phyloP scores from a whole-genome alignment of 768 basidiomycete species.

The Rhodotorula diobovata region DNA sequence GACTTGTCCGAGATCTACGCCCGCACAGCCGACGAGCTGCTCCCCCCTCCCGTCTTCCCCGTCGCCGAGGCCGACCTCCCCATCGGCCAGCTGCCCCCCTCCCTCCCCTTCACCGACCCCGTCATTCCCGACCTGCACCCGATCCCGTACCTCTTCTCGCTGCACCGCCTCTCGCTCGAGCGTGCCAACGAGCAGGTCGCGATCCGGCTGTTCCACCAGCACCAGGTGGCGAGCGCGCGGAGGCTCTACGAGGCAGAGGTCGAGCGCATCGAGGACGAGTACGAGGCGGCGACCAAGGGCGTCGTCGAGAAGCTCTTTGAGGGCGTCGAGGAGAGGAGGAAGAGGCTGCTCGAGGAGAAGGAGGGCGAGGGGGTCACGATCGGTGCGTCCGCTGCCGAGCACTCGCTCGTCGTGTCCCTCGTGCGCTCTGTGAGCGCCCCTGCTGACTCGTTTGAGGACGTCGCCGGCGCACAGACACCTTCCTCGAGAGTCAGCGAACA shows the following conservation, averaged over 20 bases:
- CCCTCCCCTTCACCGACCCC: constrained; percentile 38
- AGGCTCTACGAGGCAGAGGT: constrained; percentile 49
- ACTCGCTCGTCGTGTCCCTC: background rate
- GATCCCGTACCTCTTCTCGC: constrained; percentile 46
- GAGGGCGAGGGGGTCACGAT: constrained; percentile 50
- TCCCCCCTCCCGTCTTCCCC: constrained; percentile 39
- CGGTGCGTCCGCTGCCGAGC: constrained; percentile 46
- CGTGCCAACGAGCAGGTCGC: constrained; percentile 48
- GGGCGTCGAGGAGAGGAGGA: constrained; percentile 49
- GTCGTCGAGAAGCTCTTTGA: constrained; percentile 49
- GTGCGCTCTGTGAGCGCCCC: rapidly evolving
- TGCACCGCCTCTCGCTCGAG: constrained; percentile 49
- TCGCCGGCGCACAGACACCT: constrained; percentile 17
- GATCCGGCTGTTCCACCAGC: constrained; percentile 48
- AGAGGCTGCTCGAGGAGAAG: constrained; percentile 51
- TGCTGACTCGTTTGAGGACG: background rate
- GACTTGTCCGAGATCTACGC: constrained; percentile 39
- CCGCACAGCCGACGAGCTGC: constrained; percentile 36
- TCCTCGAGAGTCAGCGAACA: constrained; percentile 19
- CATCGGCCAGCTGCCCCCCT: constrained; percentile 34
- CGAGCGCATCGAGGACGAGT: constrained; percentile 51
- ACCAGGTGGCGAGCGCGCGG: constrained; percentile 47
- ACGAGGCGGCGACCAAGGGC: constrained; percentile 48
- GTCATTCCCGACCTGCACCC: constrained; percentile 39
- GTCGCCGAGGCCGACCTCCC: constrained; percentile 30